Percentiles rank a stretch among this genome's conserved stretches.
Conservation (phyloP, 225 moss, liverwort and hornwort genomes). For the Marchantia paleacea region DNA sequence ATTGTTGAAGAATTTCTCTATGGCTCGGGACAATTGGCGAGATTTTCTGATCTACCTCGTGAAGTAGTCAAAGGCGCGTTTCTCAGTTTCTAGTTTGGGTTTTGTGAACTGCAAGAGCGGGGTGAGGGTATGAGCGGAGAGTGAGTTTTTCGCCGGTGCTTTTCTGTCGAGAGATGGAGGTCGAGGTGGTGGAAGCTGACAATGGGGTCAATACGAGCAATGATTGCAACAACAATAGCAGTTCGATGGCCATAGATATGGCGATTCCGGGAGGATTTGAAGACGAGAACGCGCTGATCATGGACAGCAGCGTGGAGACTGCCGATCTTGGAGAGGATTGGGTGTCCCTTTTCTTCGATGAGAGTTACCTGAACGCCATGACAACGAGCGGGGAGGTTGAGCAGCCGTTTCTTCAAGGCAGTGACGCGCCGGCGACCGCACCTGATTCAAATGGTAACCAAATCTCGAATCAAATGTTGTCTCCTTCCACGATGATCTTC, state of each 20-base stretch:
- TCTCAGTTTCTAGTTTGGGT: background rate
- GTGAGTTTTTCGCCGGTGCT: background rate
- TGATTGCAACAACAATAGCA: background rate
- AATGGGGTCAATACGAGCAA: background rate
- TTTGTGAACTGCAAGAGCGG: background rate
- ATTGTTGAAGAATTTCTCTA: background rate
- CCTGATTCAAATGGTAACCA: background rate
- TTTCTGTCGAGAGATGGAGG: conserved; percentile 7
- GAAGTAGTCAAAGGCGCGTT: background rate
- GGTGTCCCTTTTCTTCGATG: conserved; percentile 58
- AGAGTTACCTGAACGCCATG: conserved; percentile 28
- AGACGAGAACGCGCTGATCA: background rate
- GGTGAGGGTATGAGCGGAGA: background rate
- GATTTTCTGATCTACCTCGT: conserved; percentile 7
- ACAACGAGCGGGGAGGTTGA: conserved; percentile 16
- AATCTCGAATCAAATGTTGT: background rate
- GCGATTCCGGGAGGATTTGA: conserved; percentile 4
- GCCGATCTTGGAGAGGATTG: conserved; percentile 63
- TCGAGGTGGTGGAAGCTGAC: conserved; percentile 17
- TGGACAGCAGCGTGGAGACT: background rate
- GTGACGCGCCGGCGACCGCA: background rate
- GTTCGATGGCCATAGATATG: conserved; percentile 6
- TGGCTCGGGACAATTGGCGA: conserved; percentile 10
- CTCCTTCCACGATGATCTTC: conserved; percentile 13
- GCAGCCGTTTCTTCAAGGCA: conserved; percentile 12